These are phyloP conservation scores for Lentithecium fluviatile DNA, from an alignment of 495 filamentous ascomycete genomes.

Conservation along the genomic window DNA sequence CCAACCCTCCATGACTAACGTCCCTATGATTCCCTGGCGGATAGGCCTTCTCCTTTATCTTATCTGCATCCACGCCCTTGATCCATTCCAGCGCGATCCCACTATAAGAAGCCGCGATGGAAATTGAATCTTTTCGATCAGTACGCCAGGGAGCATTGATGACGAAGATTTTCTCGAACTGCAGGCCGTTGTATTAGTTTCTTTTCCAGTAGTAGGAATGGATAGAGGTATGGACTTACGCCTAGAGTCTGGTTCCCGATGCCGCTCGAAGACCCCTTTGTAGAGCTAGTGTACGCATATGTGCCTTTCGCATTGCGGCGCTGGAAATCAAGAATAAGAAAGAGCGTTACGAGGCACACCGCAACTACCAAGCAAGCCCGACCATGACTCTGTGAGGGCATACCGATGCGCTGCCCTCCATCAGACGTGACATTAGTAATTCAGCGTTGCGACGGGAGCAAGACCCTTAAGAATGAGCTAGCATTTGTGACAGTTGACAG, in stretches of 20 bases:
- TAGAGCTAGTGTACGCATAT: background rate
- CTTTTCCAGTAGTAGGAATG: background rate
- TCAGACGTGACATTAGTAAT: background rate
- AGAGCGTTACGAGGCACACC: constrained; percentile 2
- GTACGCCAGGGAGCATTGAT: constrained; percentile 30
- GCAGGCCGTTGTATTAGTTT: background rate
- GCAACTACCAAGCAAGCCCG: constrained; percentile 5
- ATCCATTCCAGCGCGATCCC: constrained; percentile 22
- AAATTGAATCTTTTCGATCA: constrained; percentile 26
- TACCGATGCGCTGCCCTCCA: constrained; percentile 5
- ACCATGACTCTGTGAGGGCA: constrained; percentile 21
- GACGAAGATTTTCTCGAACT: constrained; percentile 35
- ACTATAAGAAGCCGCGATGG: constrained; percentile 23
- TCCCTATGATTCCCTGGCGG: constrained; percentile 25
- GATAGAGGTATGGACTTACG: too few relatives aligned
- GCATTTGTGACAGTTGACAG: constrained; percentile 13
- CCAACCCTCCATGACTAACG: constrained; percentile 12
- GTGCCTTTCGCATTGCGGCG: background rate
- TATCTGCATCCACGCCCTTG: constrained; percentile 14
- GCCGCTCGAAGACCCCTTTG: background rate
- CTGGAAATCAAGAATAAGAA: constrained; percentile 9
- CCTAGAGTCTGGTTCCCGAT: constrained; percentile 24
- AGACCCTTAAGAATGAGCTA: background rate
- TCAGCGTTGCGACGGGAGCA: background rate
- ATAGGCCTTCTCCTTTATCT: constrained; percentile 26